These are phyloP conservation scores for Cladosporium phlei DNA, from an alignment of 2,329 filamentous ascomycete species.

Conservation along the genomic window DNA sequence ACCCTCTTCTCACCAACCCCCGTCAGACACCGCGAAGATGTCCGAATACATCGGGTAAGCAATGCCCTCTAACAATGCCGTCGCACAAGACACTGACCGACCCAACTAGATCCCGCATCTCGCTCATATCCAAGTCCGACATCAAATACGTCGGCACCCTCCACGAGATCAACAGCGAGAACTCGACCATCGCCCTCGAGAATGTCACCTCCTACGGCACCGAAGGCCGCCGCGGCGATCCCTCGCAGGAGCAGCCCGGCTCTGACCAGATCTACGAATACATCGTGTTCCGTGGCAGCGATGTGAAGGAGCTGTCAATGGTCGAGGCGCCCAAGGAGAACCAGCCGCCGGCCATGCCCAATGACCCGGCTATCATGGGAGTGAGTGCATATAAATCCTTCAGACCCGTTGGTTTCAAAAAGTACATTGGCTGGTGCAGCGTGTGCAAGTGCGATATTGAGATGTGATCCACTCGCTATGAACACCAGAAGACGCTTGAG, in stretches of 20 bases:
- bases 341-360: slow-evolving; percentile 73
- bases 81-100: slow-evolving; percentile 18
- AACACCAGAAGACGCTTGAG: slow-evolving; percentile 73
- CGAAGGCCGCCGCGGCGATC: slow-evolving; percentile 76
- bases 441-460: too few species aligned
- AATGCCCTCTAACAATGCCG: slow-evolving; percentile 18
- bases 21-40: slow-evolving; percentile 37
- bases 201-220: slow-evolving; percentile 94
- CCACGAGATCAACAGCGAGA: slow-evolving; percentile 96
- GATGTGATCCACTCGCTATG: too few species aligned
- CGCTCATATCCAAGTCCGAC: slow-evolving; percentile 93
- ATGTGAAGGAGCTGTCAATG: slow-evolving; percentile 96
- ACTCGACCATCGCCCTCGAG: slow-evolving; percentile 92
- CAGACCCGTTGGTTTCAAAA: slow-evolving; percentile 21
- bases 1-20: neutral
- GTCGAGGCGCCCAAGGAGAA: slow-evolving; percentile 68
- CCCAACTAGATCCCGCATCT: slow-evolving; percentile 73
- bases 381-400: slow-evolving; percentile 44
- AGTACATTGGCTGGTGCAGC: too few species aligned
- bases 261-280: slow-evolving; percentile 94
- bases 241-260: slow-evolving; percentile 74
- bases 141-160: slow-evolving; percentile 93
- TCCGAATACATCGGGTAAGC: slow-evolving; percentile 59
- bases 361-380: slow-evolving; percentile 93
- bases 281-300: slow-evolving; percentile 95